Percentiles rank a stretch among this genome's conserved stretches.
phyloP scores from a whole-genome alignment of 2,329 filamentous ascomycete genomes.

The Thermomyces lanuginosus region DNA sequence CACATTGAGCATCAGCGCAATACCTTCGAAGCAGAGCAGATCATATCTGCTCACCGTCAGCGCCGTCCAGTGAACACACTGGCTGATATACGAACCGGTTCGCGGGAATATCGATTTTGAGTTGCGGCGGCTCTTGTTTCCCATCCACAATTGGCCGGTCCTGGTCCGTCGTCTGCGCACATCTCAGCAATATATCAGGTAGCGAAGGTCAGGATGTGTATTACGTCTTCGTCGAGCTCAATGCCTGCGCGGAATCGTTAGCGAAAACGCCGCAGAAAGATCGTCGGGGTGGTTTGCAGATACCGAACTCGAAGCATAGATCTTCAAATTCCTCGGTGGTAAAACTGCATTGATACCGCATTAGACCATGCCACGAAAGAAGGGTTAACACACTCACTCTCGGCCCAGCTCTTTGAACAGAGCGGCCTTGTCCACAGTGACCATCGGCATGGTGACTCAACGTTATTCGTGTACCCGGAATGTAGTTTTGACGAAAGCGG shows the following conservation, averaged over 20 bases:
- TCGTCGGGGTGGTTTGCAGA: conserved; percentile 10
- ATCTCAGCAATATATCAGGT: conserved; percentile 5
- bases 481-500: neutral
- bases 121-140: conserved; percentile 71
- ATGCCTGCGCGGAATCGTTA: conserved; percentile 40
- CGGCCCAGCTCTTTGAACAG: conserved; percentile 85
- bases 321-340: conserved; percentile 93
- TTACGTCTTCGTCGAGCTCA: conserved; percentile 82
- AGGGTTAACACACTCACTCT: conserved; percentile 42
- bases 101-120: conserved; percentile 96
- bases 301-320: conserved; percentile 92
- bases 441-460: conserved; percentile 92
- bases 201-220: conserved; percentile 1
- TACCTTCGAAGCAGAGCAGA: conserved; percentile 94
- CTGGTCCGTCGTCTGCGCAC: conserved; percentile 47
- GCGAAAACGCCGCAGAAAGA: conserved; percentile 11
- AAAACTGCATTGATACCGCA: conserved; percentile 37
- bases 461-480: no score
- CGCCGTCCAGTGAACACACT: conserved; percentile 2
- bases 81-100: conserved; percentile 50
- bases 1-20: conserved; percentile 87
- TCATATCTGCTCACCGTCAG: conserved; percentile 42
- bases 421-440: conserved; percentile 86
- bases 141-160: conserved; percentile 59
- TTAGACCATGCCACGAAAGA: conserved; percentile 4